These are phyloP conservation scores for Solanum chiquidenum DNA, from an alignment of 257 asterid species.

Conservation along the genomic window DNA sequence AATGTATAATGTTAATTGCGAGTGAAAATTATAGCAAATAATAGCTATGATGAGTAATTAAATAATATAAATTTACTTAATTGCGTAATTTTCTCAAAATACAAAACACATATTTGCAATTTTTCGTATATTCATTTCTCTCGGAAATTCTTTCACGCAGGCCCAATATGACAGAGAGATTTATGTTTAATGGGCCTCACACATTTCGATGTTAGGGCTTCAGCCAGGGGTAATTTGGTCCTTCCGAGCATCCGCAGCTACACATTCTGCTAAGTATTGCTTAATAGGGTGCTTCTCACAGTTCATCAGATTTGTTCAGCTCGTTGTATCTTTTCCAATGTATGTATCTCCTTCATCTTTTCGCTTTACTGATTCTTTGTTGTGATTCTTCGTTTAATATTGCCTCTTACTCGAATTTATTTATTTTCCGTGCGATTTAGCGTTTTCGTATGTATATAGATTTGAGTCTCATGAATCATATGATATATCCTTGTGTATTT, in stretches of 20 bases:
- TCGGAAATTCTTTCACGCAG: neutral
- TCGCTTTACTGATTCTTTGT: neutral
- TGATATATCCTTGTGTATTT: too few species aligned
- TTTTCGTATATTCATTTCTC: neutral
- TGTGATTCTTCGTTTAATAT: neutral
- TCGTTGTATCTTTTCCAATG: neutral
- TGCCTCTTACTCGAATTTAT: neutral
- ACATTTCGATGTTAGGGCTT: neutral
- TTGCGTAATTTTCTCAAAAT: too few species aligned
- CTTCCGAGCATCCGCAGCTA: neutral
- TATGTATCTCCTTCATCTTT: neutral
- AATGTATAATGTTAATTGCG: too few species aligned
- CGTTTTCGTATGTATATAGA: neutral
- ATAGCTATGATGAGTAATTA: too few species aligned
- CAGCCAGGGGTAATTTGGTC: neutral
- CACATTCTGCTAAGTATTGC: neutral
- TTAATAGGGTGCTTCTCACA: neutral
- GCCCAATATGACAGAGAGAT: neutral
- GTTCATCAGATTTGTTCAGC: neutral
- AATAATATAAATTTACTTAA: too few species aligned
- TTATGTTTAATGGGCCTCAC: neutral
- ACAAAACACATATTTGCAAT: too few species aligned
- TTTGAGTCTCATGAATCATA: neutral
- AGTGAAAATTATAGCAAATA: too few species aligned
- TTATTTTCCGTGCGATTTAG: rapidly evolving